Percentiles rank a stretch among this genome's conserved stretches.
Evolutionary conservation across 805 yeast species (phyloP).

Genomic region (Candida sithepensis): DNA sequence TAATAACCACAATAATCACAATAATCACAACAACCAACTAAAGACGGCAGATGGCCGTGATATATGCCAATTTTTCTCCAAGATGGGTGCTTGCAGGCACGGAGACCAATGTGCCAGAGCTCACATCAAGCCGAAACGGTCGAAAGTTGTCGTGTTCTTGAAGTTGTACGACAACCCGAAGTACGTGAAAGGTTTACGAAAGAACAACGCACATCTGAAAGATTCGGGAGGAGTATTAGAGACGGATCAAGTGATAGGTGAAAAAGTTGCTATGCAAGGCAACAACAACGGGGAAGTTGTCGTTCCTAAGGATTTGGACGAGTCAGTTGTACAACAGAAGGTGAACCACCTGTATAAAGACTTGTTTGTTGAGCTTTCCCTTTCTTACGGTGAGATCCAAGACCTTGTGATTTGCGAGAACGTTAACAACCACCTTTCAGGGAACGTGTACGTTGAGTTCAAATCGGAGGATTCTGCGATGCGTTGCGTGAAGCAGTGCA

Average conservation of each 20-base stretch:
- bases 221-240: constrained; percentile 1
- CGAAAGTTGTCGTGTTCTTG: constrained; percentile 61
- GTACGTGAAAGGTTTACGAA: constrained; percentile 31
- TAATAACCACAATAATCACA: background rate
- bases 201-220: constrained; percentile 27
- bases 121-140: constrained; percentile 62
- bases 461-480: constrained; percentile 52
- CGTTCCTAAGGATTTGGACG: constrained; percentile 6
- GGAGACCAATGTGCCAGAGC: constrained; percentile 81
- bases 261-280: too few species aligned
- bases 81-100: constrained; percentile 91
- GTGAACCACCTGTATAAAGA: constrained; percentile 70
- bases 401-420: constrained; percentile 79
- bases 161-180: constrained; percentile 65
- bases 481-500: constrained; percentile 56
- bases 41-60: constrained; percentile 8
- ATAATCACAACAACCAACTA: background rate
- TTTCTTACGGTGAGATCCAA: constrained; percentile 45
- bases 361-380: constrained; percentile 58
- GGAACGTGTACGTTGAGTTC: constrained; percentile 78
- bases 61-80: constrained; percentile 51
- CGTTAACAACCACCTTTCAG: constrained; percentile 74
- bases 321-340: constrained; percentile 37
- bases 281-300: background rate
- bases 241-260: background rate